These are phyloP conservation scores for Ganoderma sp. DNA, from an alignment of 1,284 basidiomycete genomes.

Conservation along the genomic window DNA sequence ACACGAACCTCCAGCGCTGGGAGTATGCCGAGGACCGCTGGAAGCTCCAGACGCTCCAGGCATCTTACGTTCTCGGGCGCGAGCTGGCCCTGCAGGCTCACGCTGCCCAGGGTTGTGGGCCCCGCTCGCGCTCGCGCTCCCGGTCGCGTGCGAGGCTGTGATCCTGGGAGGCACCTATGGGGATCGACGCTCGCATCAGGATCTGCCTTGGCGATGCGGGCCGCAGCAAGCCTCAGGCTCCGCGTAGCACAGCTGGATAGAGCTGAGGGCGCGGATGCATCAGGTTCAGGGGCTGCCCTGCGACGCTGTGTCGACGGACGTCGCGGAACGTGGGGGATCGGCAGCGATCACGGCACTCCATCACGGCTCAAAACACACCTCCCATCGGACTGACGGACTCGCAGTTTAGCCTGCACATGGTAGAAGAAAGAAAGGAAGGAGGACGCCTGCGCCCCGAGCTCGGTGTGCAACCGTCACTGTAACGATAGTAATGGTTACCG, in stretches of 20 bases:
- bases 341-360: not conserved
- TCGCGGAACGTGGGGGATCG: not conserved
- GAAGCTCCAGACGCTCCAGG: conserved; percentile 14
- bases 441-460: not conserved
- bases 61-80: conserved; percentile 8
- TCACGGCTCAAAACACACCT: not conserved
- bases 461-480: conserved; percentile 3
- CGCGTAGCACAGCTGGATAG: not conserved
- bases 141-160: conserved; percentile 2
- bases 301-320: not conserved
- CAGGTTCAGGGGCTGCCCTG: not conserved
- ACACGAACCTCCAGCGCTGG: conserved; percentile 7
- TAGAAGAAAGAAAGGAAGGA: conserved; percentile 6
- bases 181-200: not conserved
- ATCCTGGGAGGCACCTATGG: not conserved
- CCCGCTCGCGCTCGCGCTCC: not conserved
- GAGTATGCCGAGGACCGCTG: conserved; percentile 16
- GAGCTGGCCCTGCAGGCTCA: conserved; percentile 4
- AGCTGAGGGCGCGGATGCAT: not conserved
- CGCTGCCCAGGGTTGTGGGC: not conserved
- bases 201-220: not conserved
- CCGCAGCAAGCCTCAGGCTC: not conserved
- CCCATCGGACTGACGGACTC: not conserved
- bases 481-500: conserved; percentile 3
- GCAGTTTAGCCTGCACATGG: not conserved